Evolutionary conservation across 148 eudicot species (phyloP), one percentile per base, ranked within the genome.

Genomic region (Fagopyrum esculentum): DNA sequence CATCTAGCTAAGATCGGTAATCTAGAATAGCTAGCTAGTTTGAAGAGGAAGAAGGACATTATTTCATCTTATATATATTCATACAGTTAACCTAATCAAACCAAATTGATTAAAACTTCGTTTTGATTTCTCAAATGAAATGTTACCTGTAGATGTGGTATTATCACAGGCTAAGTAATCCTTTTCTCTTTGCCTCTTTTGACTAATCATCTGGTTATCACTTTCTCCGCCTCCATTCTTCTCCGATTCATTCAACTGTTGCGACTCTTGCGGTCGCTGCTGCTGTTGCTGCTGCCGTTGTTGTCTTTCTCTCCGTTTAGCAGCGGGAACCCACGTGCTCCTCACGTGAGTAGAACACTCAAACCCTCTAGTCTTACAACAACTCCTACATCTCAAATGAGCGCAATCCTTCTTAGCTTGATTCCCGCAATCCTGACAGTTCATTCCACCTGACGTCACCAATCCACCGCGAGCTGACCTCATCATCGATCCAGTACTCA

Each of bases 291-390:
- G 69, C 45, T 85, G 44, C 78, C 72, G 79, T 1, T 79, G 97
- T 15, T 84, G 93, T 45, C 96, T 54, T 49, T 94, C 98, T 0
- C 98, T 82, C 52, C 98, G 76, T 49, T 82, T 88, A 0, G 97
- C 88, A 45, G 98, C 97, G 0, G 98, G 97, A 8, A 94, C 93
- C 98, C 98, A 94, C 9, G 98, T 94, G 78, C 93, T 89, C 77
- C 86, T 90, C 15, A 93, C 91, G 81, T 93, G 98, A 51, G 96
- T 93, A 1, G 85, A 79, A 43, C 98, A 93, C 5, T 85, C 90
- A 72, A 90, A 85, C 6, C 96, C 98, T 13, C 98, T 74, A 57
- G 91, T 93, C 81, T 91, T 90, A 29, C 98, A 90, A 63, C 98
- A 93, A 56, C 93, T 91, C 69, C 96, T 71, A 72, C 98, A 93